Evolutionary conservation across 2,329 filamentous ascomycete species (phyloP).

Genomic region (Cercospora citrullina): DNA sequence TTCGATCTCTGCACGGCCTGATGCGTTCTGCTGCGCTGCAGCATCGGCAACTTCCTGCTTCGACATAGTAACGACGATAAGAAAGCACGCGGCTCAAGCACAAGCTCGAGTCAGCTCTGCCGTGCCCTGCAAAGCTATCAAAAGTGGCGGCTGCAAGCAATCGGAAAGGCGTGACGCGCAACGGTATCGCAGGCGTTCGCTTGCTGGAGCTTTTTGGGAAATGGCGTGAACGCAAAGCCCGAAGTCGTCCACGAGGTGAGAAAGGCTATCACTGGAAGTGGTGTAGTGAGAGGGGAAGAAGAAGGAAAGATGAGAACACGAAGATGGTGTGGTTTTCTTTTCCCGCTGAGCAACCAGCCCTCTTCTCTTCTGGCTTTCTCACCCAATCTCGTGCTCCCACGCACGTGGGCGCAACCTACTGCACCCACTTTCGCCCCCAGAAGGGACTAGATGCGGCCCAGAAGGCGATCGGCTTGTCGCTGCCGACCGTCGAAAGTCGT

Average conservation of each 20-base stretch:
- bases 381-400: conserved; percentile 4
- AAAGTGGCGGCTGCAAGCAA: conserved; percentile 7
- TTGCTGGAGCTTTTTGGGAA: conserved; percentile 48
- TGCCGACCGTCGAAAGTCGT: neutral
- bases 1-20: neutral
- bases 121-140: neutral
- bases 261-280: conserved; percentile 6
- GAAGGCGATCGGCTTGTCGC: conserved; percentile 9
- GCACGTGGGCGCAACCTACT: conserved; percentile 12
- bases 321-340: conserved; percentile 5
- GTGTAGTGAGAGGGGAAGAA: conserved; percentile 5
- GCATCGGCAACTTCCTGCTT: conserved; percentile 10
- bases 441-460: conserved; percentile 12
- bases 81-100: neutral
- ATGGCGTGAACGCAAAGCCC: conserved; percentile 56
- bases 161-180: neutral
- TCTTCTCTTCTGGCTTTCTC: neutral
- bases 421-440: conserved; percentile 2
- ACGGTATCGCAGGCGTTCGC: neutral
- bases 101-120: conserved; percentile 1
- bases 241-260: conserved; percentile 53
- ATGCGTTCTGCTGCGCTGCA: conserved; percentile 15
- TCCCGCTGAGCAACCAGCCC: neutral
- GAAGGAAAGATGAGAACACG: conserved; percentile 12
- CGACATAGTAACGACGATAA: conserved; percentile 12